Evolutionary conservation across 257 asterid species (phyloP).

Genomic region (Catharanthus roseus): DNA sequence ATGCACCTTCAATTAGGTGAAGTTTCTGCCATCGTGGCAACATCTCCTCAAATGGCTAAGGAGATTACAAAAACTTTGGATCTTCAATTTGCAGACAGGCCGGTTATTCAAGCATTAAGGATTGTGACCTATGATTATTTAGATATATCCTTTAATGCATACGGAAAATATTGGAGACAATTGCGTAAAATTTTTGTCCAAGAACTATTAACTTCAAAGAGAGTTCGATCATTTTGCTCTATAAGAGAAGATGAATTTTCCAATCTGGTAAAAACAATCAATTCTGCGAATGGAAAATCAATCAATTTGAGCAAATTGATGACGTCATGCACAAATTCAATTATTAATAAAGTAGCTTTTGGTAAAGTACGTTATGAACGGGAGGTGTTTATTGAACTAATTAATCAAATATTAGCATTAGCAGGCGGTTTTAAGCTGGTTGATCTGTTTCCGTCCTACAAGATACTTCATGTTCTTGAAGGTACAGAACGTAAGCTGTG

Average conservation of each 20-base stretch:
- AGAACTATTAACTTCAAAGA: slow-evolving; percentile 16
- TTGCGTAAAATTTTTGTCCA: slow-evolving; percentile 5
- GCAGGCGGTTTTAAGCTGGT: slow-evolving; percentile 15
- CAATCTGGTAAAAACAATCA: background rate
- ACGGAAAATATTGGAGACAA: slow-evolving; percentile 19
- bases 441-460: slow-evolving; percentile 5
- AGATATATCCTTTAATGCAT: slow-evolving; percentile 15
- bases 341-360: no score
- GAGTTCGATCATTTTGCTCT: slow-evolving; percentile 8
- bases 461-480: background rate
- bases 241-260: slow-evolving; percentile 11
- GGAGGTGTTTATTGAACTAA: background rate
- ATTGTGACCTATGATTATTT: slow-evolving; percentile 9
- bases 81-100: slow-evolving; percentile 12
- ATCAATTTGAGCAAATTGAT: no score
- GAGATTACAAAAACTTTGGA: slow-evolving; percentile 1
- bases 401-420: background rate
- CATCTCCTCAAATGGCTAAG: slow-evolving; percentile 17
- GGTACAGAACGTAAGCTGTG: background rate
- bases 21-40: slow-evolving; percentile 21
- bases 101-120: background rate
- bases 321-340: no score
- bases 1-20: no score
- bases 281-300: no score
- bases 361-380: slow-evolving; percentile 7